Conservation (phyloP, 257 asterid species). For the Orobanche coerulescens region DNA sequence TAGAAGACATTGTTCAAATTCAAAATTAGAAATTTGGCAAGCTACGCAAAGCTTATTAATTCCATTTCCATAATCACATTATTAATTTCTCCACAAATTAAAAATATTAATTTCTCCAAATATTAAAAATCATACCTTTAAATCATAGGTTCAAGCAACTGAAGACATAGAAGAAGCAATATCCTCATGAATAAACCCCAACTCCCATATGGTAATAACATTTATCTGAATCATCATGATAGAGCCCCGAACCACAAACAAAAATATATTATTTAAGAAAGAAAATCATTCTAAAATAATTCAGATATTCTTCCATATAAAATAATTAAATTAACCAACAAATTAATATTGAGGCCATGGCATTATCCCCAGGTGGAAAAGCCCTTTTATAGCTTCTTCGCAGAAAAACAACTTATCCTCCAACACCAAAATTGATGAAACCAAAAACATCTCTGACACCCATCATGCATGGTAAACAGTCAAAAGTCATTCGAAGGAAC, state of each 20-base stretch:
- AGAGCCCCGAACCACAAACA: no score
- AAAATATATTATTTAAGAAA: neutral
- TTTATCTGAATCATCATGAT: no score
- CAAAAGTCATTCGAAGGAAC: conserved; percentile 3
- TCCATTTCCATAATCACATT: conserved; percentile 6
- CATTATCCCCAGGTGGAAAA: neutral
- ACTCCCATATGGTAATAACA: no score
- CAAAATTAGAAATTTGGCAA: neutral
- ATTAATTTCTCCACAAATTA: neutral
- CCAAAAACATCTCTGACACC: neutral
- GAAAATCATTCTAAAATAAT: neutral
- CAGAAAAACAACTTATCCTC: conserved; percentile 10
- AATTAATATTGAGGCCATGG: neutral
- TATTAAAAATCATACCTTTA: neutral
- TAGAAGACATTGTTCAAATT: neutral
- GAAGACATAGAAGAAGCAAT: neutral
- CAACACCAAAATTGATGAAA: neutral
- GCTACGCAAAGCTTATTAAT: neutral
- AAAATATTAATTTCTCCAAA: neutral
- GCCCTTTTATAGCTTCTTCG: neutral
- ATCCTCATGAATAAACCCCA: neutral
- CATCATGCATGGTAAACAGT: conserved; percentile 15
- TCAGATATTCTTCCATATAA: no score
- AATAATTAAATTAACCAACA: no score
- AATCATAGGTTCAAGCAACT: neutral